Evolutionary conservation across 2,329 filamentous ascomycete species (phyloP).

Genomic region (Leptographium flavum): DNA sequence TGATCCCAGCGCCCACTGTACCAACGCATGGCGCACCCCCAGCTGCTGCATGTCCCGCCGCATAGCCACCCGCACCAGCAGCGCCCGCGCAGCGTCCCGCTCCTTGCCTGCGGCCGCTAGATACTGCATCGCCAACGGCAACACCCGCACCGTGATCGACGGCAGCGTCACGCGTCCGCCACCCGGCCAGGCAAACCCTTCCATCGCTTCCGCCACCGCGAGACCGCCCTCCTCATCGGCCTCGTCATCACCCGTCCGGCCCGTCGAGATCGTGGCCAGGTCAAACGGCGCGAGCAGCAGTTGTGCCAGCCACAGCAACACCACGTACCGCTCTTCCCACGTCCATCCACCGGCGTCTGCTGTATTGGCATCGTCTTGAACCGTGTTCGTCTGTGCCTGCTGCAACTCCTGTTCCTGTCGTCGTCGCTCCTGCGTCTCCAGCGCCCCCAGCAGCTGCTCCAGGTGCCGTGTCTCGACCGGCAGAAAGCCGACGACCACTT

Average conservation of each 20-base stretch:
- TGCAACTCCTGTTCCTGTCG: constrained; percentile 2
- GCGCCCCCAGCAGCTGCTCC: constrained; percentile 60
- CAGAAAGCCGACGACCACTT: constrained; percentile 80
- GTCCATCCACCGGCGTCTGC: constrained; percentile 33
- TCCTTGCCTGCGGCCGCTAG: constrained; percentile 71
- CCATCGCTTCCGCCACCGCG: constrained; percentile 19
- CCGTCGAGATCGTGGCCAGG: constrained; percentile 65
- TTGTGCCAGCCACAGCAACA: constrained; percentile 78
- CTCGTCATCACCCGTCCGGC: constrained; percentile 2
- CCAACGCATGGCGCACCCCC: constrained; percentile 52
- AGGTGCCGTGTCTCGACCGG: constrained; percentile 81
- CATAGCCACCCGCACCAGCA: constrained; percentile 71
- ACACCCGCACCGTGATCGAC: constrained; percentile 52
- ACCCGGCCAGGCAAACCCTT: constrained; percentile 38
- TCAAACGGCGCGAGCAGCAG: constrained; percentile 81
- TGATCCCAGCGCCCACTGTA: constrained; percentile 54
- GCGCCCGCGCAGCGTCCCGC: constrained; percentile 68
- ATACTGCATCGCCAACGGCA: constrained; percentile 58
- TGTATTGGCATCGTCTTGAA: no score
- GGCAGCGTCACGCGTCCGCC: constrained; percentile 36
- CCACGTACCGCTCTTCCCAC: constrained; percentile 84
- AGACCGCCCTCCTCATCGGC: constrained; percentile 13
- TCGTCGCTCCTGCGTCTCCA: constrained; percentile 39
- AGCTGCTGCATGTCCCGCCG: constrained; percentile 77
- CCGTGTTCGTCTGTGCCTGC: neutral